phyloP scores from a whole-genome alignment of 2,329 filamentous ascomycete species.

The Clonostachys chloroleuca region DNA sequence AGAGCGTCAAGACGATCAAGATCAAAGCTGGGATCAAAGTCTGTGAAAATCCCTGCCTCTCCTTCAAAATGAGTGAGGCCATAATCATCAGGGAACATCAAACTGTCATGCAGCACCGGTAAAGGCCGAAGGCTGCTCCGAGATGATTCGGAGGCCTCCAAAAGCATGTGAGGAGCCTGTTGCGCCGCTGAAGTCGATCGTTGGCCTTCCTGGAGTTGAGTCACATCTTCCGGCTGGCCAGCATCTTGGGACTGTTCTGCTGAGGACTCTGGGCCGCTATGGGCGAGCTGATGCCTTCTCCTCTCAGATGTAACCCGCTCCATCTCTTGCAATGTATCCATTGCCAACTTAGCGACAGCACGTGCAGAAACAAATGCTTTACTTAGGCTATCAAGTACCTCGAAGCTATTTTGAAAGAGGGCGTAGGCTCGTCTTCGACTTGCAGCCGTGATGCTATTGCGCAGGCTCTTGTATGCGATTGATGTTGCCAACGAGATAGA shows the following conservation, averaged over 20 bases:
- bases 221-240: background rate
- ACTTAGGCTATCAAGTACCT: slow-evolving; percentile 8
- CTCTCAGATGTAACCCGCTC: slow-evolving; percentile 8
- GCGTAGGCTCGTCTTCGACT: slow-evolving; percentile 6
- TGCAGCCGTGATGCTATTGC: slow-evolving; percentile 9
- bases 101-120: background rate
- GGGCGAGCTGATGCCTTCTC: background rate
- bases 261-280: background rate
- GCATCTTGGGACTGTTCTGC: background rate
- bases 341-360: slow-evolving; percentile 10
- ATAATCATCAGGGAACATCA: background rate
- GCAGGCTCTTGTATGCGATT: slow-evolving; percentile 11
- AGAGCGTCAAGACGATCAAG: slow-evolving; percentile 11
- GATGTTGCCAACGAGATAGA: slow-evolving; percentile 12
- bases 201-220: background rate
- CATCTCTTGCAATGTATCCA: slow-evolving; percentile 11
- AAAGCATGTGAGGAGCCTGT: background rate
- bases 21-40: slow-evolving; percentile 12
- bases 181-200: background rate
- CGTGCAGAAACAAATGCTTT: slow-evolving; percentile 9
- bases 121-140: background rate
- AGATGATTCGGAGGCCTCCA: background rate
- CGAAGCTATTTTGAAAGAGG: slow-evolving; percentile 9
- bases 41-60: slow-evolving; percentile 8
- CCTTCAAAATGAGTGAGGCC: slow-evolving; percentile 1